phyloP scores from a whole-genome alignment of 306 rosid species.

The Vigna trinervia region DNA sequence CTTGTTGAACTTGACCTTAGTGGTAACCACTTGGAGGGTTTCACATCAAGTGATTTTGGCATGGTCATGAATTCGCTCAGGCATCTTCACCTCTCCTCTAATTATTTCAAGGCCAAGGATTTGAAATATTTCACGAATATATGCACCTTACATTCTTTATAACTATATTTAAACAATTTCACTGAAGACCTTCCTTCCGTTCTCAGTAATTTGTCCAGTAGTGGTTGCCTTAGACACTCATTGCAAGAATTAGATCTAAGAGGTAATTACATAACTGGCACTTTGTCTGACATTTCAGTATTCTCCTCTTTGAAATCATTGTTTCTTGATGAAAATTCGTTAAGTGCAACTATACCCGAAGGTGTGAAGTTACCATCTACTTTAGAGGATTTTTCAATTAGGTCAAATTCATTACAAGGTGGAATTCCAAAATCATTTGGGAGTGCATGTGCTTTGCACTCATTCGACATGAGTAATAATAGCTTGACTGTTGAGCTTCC shows the following conservation, averaged over 20 bases:
- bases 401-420: background rate
- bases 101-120: background rate
- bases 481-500: background rate
- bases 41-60: slow-evolving; percentile 18
- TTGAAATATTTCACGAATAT: background rate
- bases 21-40: too few species aligned
- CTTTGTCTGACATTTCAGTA: background rate
- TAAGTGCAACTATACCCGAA: too few species aligned
- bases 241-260: background rate
- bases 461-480: background rate
- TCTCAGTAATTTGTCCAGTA: slow-evolving; percentile 16
- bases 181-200: background rate
- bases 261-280: background rate
- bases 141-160: background rate
- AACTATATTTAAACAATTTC: rapidly evolving
- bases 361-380: too few species aligned
- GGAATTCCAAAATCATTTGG: slow-evolving; percentile 4
- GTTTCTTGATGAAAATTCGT: rapidly evolving
- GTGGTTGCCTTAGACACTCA: slow-evolving; percentile 40
- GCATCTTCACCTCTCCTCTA: background rate
- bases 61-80: background rate
- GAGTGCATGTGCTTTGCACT: background rate
- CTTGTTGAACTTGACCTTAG: slow-evolving; percentile 19
- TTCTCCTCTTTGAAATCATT: background rate
- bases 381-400: too few species aligned